Base-by-base conservation (phyloP, 805 yeast species). In the Zygoascus biomembranicola region DNA sequence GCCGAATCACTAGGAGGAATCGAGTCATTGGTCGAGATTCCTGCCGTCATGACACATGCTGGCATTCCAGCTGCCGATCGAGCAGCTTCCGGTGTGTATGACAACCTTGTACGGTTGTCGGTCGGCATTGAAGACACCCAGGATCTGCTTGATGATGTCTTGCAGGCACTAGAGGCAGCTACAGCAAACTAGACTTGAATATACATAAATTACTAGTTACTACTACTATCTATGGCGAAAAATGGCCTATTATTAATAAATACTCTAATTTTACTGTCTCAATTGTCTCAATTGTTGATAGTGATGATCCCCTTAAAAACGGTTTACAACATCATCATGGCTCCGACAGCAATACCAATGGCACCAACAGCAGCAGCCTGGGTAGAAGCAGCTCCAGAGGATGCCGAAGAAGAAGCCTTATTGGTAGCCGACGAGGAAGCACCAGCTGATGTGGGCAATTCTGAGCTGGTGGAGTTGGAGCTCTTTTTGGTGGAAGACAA, bases 1-100 rank as follows among this genome's bases (percentile, higher is more conserved):
- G 95, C 96, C 54, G 96, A 89, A 73, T 87, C 95, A 19, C 78
- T 88, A 57, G 96, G 96, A 61, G 96, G 96, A 61, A 83, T 88
- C 58, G 96, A 88, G 74, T 83, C 90, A 8, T 75, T 87, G 64
- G 73, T 86, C 59, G 95, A 88, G 72, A 90, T 88, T 49, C 96
- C 96, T 43, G 94, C 95, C 47, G 80, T 82, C 54, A 87, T 87
- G 96, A 87, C 96, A 63, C 96, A 87, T 64, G 94, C 92, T 53
- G 95, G 95, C 67, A 87, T 87, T 69, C 89, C 94, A 65, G 75
- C 76, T 67, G 87, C 75, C 52, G 83, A 80, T 63, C 81, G 95
- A 72, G 92, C 85, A 71, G 78, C 81, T 51, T 77, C 81, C 55
- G 95, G 95, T 59, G 94, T 87, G 47, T 85, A 66, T 62, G 95